Evolutionary conservation across 345 rosid genomes (phyloP).

Genomic region (Brassica carinata): DNA sequence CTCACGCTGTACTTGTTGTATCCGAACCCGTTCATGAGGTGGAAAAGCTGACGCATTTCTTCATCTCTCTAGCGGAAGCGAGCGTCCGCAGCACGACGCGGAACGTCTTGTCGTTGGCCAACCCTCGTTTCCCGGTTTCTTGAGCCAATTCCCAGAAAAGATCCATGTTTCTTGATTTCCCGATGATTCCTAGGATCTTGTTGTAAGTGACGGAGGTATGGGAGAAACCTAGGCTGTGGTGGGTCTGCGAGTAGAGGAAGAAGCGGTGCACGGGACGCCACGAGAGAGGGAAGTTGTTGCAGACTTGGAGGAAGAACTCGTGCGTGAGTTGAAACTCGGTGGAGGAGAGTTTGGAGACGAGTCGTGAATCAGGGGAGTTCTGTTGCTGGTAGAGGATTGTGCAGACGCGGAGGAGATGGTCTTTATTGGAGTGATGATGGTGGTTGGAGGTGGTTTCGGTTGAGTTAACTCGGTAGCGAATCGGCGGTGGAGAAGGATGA

Average conservation of each 20-base stretch:
- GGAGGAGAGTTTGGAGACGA: constrained; percentile 61
- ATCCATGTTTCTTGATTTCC: constrained; percentile 68
- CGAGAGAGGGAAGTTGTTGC: constrained; percentile 75
- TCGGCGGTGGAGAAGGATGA: constrained; percentile 17
- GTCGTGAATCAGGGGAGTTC: constrained; percentile 62
- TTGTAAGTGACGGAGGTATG: constrained; percentile 64
- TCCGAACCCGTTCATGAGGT: constrained; percentile 68
- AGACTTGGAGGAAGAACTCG: constrained; percentile 87
- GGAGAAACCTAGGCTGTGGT: constrained; percentile 39
- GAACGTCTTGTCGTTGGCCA: constrained; percentile 75
- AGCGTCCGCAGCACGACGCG: constrained; percentile 57
- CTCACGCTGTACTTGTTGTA: constrained; percentile 47
- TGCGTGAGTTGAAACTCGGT: constrained; percentile 45
- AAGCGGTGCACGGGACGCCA: constrained; percentile 88
- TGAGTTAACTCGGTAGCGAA: constrained; percentile 23
- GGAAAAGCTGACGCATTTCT: constrained; percentile 69
- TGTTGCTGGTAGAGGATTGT: constrained; percentile 83
- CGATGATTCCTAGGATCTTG: constrained; percentile 63
- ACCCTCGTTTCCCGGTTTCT: constrained; percentile 50
- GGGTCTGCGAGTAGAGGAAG: constrained; percentile 56
- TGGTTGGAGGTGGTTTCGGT: constrained; percentile 12
- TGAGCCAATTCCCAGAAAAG: constrained; percentile 67
- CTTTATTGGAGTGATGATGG: constrained; percentile 44
- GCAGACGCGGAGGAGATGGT: constrained; percentile 69
- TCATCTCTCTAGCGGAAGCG: constrained; percentile 69